Conservation (phyloP, 306 rosid genomes). For the Fagus crenata region DNA sequence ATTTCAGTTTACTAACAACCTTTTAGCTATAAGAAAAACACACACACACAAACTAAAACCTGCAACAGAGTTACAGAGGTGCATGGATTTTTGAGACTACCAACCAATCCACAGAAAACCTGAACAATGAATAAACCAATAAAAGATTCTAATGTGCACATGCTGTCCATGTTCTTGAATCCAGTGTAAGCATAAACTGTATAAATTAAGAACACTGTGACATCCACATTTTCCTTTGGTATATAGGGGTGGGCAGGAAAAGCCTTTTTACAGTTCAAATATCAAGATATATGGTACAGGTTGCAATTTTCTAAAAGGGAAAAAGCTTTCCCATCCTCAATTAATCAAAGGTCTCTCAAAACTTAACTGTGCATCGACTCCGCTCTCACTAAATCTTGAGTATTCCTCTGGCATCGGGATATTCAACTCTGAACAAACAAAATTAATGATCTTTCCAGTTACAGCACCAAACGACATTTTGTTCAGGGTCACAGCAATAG, state of each 20-base stretch:
- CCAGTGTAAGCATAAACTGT: neutral
- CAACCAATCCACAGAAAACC: too few relatives aligned
- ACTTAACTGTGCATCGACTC: conserved; percentile 28
- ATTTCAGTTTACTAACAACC: too few relatives aligned
- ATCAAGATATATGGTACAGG: neutral
- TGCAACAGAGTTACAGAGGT: too few relatives aligned
- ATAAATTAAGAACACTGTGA: neutral
- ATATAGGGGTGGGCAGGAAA: neutral
- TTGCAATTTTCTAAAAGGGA: conserved; percentile 17
- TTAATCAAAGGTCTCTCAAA: conserved; percentile 61
- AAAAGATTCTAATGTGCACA: neutral
- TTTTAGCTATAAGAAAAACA: too few relatives aligned
- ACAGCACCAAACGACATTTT: conserved; percentile 76
- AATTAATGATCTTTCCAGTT: conserved; percentile 59
- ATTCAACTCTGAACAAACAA: conserved; percentile 84
- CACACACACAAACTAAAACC: too few relatives aligned
- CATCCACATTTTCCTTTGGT: neutral
- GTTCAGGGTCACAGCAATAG: conserved; percentile 85
- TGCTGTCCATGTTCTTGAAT: neutral
- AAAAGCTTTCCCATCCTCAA: conserved; percentile 38
- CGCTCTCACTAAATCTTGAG: conserved; percentile 33
- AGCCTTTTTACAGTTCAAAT: neutral
- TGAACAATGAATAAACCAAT: too few relatives aligned
- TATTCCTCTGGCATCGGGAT: conserved; percentile 78
- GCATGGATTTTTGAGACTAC: too few relatives aligned